A percentile compares a stretch with the other conserved stretches of the same genome.
Conservation (phyloP, 768 basidiomycete genomes). For the Macrocybe gigantea region DNA sequence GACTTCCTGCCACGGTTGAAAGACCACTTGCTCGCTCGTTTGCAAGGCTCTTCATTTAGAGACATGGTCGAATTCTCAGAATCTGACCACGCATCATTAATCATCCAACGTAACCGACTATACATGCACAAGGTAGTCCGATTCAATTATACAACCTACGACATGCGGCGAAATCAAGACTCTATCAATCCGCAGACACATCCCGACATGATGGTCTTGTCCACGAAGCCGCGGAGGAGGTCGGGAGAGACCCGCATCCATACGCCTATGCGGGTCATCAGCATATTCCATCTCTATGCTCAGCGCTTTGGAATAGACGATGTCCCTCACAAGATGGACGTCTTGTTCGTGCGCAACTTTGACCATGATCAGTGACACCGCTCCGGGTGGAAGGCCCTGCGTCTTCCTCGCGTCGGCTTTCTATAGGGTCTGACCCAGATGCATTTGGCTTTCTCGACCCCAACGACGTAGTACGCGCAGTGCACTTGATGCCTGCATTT, state of each 20-base stretch:
- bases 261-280: constrained; percentile 9
- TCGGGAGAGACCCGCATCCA: constrained; percentile 1
- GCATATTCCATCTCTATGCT: constrained; percentile 20
- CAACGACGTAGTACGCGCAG: constrained; percentile 20
- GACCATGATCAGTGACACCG: constrained; percentile 5
- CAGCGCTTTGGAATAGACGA: neutral
- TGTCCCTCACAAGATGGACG: constrained; percentile 11
- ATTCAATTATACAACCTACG: constrained; percentile 34
- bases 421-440: constrained; percentile 12
- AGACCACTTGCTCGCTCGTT: neutral
- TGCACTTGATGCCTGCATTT: constrained; percentile 33
- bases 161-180: constrained; percentile 28
- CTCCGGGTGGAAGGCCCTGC: constrained; percentile 12
- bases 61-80: neutral
- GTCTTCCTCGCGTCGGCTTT: constrained; percentile 22
- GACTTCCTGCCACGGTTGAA: neutral
- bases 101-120: constrained; percentile 18
- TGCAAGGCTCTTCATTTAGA: neutral
- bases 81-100: constrained; percentile 13
- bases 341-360: constrained; percentile 25
- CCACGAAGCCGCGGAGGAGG: constrained; percentile 4
- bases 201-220: constrained; percentile 20
- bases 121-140: constrained; percentile 24
- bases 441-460: constrained; percentile 40
- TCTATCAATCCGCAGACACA: constrained; percentile 21